Base-by-base conservation (phyloP, 2,329 filamentous ascomycete genomes). In the Xylariaceae sp. region DNA sequence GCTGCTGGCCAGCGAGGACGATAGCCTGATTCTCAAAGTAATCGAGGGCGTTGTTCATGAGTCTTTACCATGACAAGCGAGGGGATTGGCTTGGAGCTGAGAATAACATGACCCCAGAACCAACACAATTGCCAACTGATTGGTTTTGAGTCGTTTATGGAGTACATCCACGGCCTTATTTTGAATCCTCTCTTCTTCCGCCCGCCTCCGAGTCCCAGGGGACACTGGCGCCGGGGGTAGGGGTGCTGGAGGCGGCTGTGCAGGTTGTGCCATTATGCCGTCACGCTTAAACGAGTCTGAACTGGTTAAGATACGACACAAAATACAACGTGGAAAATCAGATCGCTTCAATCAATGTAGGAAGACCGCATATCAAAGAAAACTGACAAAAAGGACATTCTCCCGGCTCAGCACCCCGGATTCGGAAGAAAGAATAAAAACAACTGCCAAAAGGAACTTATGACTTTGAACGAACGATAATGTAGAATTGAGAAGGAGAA, bases 11-110 rank as follows among this genome's bases (percentile, higher is more conserved):
- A 4, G 41, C 39, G 3, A 52, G 31, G 6, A 22, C 12, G 6
- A 39, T 28, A 2, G 49, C 55, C 31, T 55, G 55, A n/a, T 55
- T 46, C 10, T 57, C 50, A 34, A 52, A 45, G 13, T 50, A 59
- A 18, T 57, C 55, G 13, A 59, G 31, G 11, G 44, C 52, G 17
- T 51, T 51, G 28, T 31, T n/a, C 13, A 54, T 48, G 6, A 55
- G 48, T 33, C 57, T 54, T 33, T 12, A 39, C 57, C 57, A 59
- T 9, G 50, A 52, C n/a, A 57, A 47, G n/a, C 52, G 57, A 34
- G 34, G n/a, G 5, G 40, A 22, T 17, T 57, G 52, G 2, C 10
- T 36, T 1, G 36, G 31, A 41, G 50, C 47, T 10, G 55, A 55
- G 41, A 48, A 54, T 9, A 57, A 28, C 5, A 55, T 57, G 7